Evolutionary conservation across 495 filamentous ascomycete genomes (phyloP).

Genomic region (Penicillium maclennaniae): DNA sequence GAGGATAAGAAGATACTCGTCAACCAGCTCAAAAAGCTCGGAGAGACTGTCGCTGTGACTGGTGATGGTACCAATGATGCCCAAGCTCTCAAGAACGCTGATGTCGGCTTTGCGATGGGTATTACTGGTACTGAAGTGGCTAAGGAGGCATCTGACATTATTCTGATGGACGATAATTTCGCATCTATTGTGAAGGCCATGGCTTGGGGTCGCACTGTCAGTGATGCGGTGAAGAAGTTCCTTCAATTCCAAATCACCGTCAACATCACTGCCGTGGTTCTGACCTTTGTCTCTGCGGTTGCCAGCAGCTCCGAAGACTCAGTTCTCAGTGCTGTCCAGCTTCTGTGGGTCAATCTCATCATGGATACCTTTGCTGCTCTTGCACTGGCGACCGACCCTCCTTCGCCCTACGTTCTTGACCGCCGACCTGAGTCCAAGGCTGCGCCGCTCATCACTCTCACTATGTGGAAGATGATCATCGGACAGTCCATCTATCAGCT

Average conservation of each 20-base stretch:
- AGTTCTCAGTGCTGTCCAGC: constrained; percentile 78
- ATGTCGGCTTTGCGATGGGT: constrained; percentile 92
- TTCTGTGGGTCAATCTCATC: constrained; percentile 90
- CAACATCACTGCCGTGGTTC: constrained; percentile 82
- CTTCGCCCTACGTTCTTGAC: constrained; percentile 63
- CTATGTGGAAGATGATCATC: constrained; percentile 94
- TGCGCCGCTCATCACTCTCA: constrained; percentile 68
- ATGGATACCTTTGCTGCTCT: constrained; percentile 97
- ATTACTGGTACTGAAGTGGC: constrained; percentile 87
- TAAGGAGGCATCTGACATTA: constrained; percentile 90
- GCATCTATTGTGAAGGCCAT: constrained; percentile 84
- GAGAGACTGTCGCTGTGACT: constrained; percentile 89
- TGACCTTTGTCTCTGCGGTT: constrained; percentile 80
- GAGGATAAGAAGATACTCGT: constrained; percentile 83
- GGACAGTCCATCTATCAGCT: constrained; percentile 82
- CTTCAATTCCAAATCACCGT: constrained; percentile 91
- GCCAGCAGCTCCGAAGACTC: constrained; percentile 60
- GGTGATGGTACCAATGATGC: constrained; percentile 93
- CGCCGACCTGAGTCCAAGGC: constrained; percentile 75
- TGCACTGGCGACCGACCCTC: constrained; percentile 83
- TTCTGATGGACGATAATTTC: constrained; percentile 93
- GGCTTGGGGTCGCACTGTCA: constrained; percentile 83
- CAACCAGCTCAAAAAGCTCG: constrained; percentile 72
- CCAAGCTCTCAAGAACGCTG: constrained; percentile 78
- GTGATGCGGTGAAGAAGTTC: constrained; percentile 89